Conservation (phyloP, 208 protist genomes). For the Trypanosomatidae sp. region DNA sequence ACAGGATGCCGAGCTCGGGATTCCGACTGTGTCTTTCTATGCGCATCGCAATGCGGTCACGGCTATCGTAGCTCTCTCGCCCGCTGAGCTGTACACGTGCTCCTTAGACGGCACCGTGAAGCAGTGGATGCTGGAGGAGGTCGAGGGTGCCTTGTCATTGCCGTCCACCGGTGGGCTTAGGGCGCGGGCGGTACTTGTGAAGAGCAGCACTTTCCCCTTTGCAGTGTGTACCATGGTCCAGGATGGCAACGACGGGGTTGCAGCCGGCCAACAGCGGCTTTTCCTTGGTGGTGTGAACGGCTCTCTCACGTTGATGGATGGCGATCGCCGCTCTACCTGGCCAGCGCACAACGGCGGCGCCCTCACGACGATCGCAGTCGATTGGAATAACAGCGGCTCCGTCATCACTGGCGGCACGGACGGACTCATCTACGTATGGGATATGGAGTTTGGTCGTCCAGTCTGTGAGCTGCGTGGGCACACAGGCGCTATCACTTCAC, state of each 20-base stretch:
- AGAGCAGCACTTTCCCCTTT: constrained; percentile 42
- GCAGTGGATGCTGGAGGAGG: constrained; percentile 54
- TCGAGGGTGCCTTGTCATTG: background rate
- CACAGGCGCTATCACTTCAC: constrained; percentile 52
- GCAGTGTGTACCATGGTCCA: constrained; percentile 49
- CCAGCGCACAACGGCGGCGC: constrained; percentile 53
- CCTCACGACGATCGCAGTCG: constrained; percentile 63
- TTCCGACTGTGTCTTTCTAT: constrained; percentile 46
- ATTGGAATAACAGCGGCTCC: constrained; percentile 23
- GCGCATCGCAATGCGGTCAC: constrained; percentile 71
- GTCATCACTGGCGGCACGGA: constrained; percentile 76
- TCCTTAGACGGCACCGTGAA: constrained; percentile 74
- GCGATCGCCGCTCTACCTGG: constrained; percentile 54
- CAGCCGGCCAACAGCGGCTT: constrained; percentile 20
- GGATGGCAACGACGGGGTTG: constrained; percentile 16
- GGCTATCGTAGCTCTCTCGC: constrained; percentile 37
- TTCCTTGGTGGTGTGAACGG: constrained; percentile 72
- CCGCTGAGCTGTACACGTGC: constrained; percentile 61
- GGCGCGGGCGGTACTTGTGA: constrained; percentile 24
- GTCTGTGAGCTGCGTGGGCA: constrained; percentile 71
- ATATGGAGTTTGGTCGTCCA: constrained; percentile 47
- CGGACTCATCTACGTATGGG: constrained; percentile 71
- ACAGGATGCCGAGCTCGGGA: constrained; percentile 52
- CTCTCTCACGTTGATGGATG: constrained; percentile 61
- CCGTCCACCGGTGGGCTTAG: constrained; percentile 19